These are phyloP conservation scores for Pseudofabraea citricarpa DNA, from an alignment of 2,329 filamentous ascomycete species.

Conservation along the genomic window DNA sequence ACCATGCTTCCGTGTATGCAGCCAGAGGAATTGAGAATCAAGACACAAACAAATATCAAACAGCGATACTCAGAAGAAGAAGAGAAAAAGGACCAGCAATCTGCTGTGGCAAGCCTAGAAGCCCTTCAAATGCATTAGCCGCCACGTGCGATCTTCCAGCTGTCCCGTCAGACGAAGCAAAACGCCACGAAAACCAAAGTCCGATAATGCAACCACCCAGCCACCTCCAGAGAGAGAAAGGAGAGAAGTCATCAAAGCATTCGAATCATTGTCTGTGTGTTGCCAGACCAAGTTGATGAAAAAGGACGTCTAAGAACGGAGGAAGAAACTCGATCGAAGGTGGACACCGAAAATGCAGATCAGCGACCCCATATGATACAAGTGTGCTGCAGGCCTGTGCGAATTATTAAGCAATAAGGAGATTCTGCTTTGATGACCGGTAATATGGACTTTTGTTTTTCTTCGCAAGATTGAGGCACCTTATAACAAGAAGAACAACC, in stretches of 20 bases:
- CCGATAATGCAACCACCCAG: slow-evolving; percentile 20
- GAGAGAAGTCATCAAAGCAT: slow-evolving; percentile 26
- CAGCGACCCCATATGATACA: slow-evolving; percentile 31
- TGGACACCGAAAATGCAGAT: slow-evolving; percentile 24
- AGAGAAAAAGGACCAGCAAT: slow-evolving; percentile 11
- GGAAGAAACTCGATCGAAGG: slow-evolving; percentile 17
- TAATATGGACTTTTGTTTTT: slow-evolving; percentile 7
- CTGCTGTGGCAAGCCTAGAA: not conserved
- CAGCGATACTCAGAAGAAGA: slow-evolving; percentile 3
- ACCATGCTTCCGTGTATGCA: slow-evolving; percentile 18
- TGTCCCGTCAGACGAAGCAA: slow-evolving; percentile 4
- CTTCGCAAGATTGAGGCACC: too few relatives aligned
- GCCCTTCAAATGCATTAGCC: slow-evolving; percentile 9
- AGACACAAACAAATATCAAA: slow-evolving; percentile 2
- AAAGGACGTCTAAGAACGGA: slow-evolving; percentile 21
- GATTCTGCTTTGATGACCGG: slow-evolving; percentile 11
- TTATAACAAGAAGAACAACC: too few relatives aligned
- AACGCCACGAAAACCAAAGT: slow-evolving; percentile 15
- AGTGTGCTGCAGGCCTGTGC: slow-evolving; percentile 15
- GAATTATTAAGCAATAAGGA: slow-evolving; percentile 17
- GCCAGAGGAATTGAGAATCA: slow-evolving; percentile 11
- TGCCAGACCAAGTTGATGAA: slow-evolving; percentile 20
- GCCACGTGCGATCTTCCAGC: slow-evolving; percentile 9
- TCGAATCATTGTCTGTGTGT: slow-evolving; percentile 24
- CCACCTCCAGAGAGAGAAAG: slow-evolving; percentile 12